Evolutionary conservation across 1,284 basidiomycete genomes (phyloP), one percentile per base, ranked within the genome.

Genomic region (Coriolopsis trogii): DNA sequence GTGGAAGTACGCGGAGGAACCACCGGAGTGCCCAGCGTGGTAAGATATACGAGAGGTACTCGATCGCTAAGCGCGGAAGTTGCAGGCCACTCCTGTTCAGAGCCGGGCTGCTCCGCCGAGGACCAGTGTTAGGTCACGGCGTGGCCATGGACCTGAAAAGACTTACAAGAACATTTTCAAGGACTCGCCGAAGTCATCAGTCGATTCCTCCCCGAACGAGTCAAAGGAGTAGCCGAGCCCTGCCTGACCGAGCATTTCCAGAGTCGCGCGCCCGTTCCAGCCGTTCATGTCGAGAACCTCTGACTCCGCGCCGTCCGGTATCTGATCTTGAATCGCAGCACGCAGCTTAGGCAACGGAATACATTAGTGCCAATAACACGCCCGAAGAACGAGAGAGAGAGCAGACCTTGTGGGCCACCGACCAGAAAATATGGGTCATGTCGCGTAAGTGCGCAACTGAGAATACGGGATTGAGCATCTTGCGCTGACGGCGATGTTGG

Each of bases 171-270:
- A 45, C 1, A 63, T 49, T 20, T 59, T 50, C 6, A 54, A 53
- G 31, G 62, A 63, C 13, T 49, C 51, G 46, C 62, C 58, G 1
- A 51, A 42, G 13, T 33, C 41, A 20, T 62, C 50, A n/a, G n/a
- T n/a, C 9, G 55, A 15, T 25, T 15, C n/a, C 26, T 44, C 49
- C 20, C 47, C 55, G 18, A 67, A 50, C 9, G 63, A 55, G 46
- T 64, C 56, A 49, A 69, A 69, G 9, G 64, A 62, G 49, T 68
- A 58, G 5, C 67, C 68, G 4, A 69, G 55, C 6, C 63, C 66
- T 6, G 58, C 66, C 49, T 66, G 64, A 5, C 67, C 67, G 45
- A 70, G 56, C 23, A 63, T 58, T 49, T 70, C 68, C 5, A 70
- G 55, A 10, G 67, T 64, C 12, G 62, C 61, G 25, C 64, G 61